Percentiles rank a stretch among this genome's conserved stretches.
Conservation (phyloP, 2,329 filamentous ascomycete species). For the Fusarium xyrophilum region DNA sequence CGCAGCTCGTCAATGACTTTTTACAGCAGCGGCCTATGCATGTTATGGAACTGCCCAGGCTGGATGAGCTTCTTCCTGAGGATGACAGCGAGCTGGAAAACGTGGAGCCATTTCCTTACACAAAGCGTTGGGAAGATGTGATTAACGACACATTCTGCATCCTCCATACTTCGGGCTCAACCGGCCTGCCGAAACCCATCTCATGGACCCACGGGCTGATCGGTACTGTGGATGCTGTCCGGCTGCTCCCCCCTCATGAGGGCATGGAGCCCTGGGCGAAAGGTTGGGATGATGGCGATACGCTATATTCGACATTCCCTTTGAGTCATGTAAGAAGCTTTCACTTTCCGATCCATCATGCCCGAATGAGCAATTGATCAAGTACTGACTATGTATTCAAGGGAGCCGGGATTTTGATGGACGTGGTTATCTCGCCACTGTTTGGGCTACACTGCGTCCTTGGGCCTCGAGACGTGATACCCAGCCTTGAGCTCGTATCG, state of each 20-base stretch:
- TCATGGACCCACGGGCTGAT: conserved; percentile 44
- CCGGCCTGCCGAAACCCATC: conserved; percentile 52
- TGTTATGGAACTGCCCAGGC: conserved; percentile 39
- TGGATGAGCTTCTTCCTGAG: conserved; percentile 40
- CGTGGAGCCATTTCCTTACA: conserved; percentile 39
- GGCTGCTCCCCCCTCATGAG: conserved; percentile 43
- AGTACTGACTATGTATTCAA: background rate
- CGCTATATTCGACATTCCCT: conserved; percentile 42
- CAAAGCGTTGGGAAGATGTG: conserved; percentile 46
- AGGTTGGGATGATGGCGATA: conserved; percentile 32
- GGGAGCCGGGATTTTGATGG: conserved; percentile 52
- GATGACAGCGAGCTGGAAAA: conserved; percentile 2
- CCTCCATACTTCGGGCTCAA: conserved; percentile 53
- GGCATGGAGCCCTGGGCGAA: conserved; percentile 45
- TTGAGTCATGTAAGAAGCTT: background rate
- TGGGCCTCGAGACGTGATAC: conserved; percentile 46
- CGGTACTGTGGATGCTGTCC: conserved; percentile 48
- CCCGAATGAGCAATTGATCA: fast-evolving
- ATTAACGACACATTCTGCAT: conserved; percentile 47
- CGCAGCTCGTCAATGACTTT: conserved; percentile 35
- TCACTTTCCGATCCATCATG: too few relatives aligned
- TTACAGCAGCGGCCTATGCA: conserved; percentile 39
- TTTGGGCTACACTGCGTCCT: conserved; percentile 48
- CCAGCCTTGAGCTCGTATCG: conserved; percentile 48
- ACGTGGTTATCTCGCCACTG: conserved; percentile 49